Conservation (phyloP, 2,329 filamentous ascomycete species). For the Knoxdaviesia capensis region DNA sequence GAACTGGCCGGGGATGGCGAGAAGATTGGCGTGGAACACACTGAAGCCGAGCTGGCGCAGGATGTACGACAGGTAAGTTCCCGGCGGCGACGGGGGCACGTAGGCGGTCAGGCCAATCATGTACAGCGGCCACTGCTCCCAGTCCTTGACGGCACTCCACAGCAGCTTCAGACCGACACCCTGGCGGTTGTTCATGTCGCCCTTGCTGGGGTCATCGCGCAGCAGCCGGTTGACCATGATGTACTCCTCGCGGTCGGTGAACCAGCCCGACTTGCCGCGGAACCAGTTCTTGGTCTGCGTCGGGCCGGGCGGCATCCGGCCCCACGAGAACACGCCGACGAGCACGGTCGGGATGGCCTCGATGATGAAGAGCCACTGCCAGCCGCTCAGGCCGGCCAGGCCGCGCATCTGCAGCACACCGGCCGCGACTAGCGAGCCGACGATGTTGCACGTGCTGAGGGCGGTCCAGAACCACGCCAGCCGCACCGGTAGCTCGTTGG, state of each 20-base stretch:
- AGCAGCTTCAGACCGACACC: conserved; percentile 22
- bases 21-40: conserved; percentile 23
- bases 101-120: conserved; percentile 27
- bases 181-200: conserved; percentile 37
- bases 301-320: conserved; percentile 23
- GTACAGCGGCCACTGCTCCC: conserved; percentile 39
- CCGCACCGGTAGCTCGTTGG: conserved; percentile 11
- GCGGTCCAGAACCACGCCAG: conserved; percentile 13
- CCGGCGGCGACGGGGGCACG: conserved; percentile 20
- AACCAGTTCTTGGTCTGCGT: conserved; percentile 33
- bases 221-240: conserved; percentile 41
- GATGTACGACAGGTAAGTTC: conserved; percentile 23
- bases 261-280: conserved; percentile 39
- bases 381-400: conserved; percentile 16
- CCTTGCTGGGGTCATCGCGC: conserved; percentile 40
- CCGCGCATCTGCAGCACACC: conserved; percentile 17
- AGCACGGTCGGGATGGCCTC: conserved; percentile 14
- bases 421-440: conserved; percentile 26
- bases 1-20: conserved; percentile 23
- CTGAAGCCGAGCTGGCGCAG: conserved; percentile 21
- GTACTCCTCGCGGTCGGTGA: conserved; percentile 36
- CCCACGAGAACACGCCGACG: conserved; percentile 22
- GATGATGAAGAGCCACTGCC: conserved; percentile 15
- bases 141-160: conserved; percentile 33
- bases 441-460: conserved; percentile 8